Conservation (phyloP, 176 grass and related monocot genomes). For the Carex scoparia region DNA sequence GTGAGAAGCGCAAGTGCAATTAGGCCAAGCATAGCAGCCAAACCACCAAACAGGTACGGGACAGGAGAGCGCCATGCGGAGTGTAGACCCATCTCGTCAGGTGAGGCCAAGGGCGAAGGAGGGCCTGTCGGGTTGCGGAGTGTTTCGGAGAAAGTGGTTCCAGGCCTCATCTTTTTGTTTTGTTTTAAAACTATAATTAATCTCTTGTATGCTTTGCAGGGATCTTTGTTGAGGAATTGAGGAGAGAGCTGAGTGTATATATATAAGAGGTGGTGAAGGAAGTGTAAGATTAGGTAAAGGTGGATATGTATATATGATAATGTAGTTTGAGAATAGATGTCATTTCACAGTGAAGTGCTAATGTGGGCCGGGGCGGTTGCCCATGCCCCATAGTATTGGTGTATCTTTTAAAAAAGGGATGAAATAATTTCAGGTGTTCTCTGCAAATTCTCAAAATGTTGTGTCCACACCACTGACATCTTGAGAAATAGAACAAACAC, state of each 20-base stretch:
- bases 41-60: constrained; percentile 41
- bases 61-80: constrained; percentile 33
- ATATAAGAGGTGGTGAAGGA: background rate
- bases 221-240: background rate
- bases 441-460: background rate
- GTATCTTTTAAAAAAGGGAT: background rate
- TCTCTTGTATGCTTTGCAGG: background rate
- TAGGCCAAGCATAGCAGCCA: constrained; percentile 40
- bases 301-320: constrained; percentile 23
- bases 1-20: constrained; percentile 38
- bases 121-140: background rate
- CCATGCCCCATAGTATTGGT: background rate
- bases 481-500: background rate
- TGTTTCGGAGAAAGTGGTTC: background rate
- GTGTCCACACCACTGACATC: background rate
- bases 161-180: constrained; percentile 14
- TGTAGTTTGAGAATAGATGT: constrained; percentile 16
- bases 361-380: constrained; percentile 14
- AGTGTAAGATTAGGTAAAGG: background rate
- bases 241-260: background rate
- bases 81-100: background rate
- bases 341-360: constrained; percentile 14
- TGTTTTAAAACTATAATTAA: background rate
- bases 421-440: background rate
- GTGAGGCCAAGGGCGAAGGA: background rate